phyloP scores from a whole-genome alignment of 2,329 filamentous ascomycete species.

The Penicillium sp. region DNA sequence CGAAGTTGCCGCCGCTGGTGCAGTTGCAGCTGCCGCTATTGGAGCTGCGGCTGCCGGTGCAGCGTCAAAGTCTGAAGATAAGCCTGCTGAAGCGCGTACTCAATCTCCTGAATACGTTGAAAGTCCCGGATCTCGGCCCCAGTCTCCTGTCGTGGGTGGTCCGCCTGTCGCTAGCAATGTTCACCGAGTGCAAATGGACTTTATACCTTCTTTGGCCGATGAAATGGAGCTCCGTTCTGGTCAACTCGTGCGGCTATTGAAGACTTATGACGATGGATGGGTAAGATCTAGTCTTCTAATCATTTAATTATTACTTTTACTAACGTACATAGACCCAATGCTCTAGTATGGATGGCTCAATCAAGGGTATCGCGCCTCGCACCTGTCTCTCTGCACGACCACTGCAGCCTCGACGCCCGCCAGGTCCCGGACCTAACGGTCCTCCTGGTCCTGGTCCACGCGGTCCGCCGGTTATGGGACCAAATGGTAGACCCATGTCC shows the following conservation, averaged over 20 bases:
- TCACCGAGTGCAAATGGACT: conserved; percentile 91
- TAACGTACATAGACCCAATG: conserved; percentile 67
- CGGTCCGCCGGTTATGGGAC: conserved; percentile 11
- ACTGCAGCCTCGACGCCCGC: conserved; percentile 70
- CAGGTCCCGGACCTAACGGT: conserved; percentile 28
- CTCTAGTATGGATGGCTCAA: conserved; percentile 80
- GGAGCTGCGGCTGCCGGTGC: conserved; percentile 33
- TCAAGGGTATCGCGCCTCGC: conserved; percentile 88
- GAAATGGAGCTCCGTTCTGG: conserved; percentile 79
- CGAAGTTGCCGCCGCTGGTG: conserved; percentile 21
- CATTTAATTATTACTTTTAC: conserved; percentile 17
- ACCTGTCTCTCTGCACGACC: conserved; percentile 90
- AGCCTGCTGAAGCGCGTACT: conserved; percentile 20
- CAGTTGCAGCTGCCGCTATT: conserved; percentile 38
- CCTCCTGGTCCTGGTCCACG: conserved; percentile 26
- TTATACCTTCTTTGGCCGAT: conserved; percentile 86
- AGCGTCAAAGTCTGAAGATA: conserved; percentile 19
- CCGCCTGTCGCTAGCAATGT: conserved; percentile 63
- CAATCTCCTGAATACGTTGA: conserved; percentile 21
- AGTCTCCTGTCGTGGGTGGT: conserved; percentile 54
- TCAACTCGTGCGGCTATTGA: conserved; percentile 80
- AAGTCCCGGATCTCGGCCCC: conserved; percentile 27
- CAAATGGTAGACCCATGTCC: conserved; percentile 36
- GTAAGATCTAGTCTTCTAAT: conserved; percentile 51
- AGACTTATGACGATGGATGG: conserved; percentile 99